These are phyloP conservation scores for Aureobasidium sp. DNA, from an alignment of 2,329 filamentous ascomycete species.

Conservation along the genomic window DNA sequence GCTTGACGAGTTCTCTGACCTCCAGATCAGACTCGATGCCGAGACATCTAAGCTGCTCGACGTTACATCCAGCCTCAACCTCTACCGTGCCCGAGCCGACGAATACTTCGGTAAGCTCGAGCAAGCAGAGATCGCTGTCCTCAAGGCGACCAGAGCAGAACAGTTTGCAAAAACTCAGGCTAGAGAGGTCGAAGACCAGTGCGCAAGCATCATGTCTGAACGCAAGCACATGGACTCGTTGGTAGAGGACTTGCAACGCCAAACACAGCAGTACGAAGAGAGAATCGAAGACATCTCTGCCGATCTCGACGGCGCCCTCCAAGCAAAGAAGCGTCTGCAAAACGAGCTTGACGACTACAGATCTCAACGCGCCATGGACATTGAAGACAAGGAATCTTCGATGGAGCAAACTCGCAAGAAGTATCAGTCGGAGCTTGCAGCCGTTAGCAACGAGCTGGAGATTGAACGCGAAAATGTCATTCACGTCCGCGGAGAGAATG, in stretches of 20 bases:
- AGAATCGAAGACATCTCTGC: slow-evolving; percentile 85
- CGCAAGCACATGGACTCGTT: slow-evolving; percentile 80
- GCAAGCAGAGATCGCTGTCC: slow-evolving; percentile 89
- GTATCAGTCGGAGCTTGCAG: slow-evolving; percentile 88
- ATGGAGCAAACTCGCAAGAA: slow-evolving; percentile 97
- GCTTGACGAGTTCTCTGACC: slow-evolving; percentile 83
- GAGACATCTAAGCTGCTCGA: slow-evolving; percentile 81
- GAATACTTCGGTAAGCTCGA: slow-evolving; percentile 97
- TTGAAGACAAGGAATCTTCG: slow-evolving; percentile 92
- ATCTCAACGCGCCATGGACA: slow-evolving; percentile 87
- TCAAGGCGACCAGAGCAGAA: slow-evolving; percentile 86
- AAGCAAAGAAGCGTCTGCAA: slow-evolving; percentile 89
- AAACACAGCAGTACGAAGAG: slow-evolving; percentile 85
- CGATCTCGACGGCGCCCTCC: slow-evolving; percentile 75
- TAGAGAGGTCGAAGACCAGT: slow-evolving; percentile 84
- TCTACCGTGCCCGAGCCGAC: slow-evolving; percentile 89
- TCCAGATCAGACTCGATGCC: slow-evolving; percentile 86
- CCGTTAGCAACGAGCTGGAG: slow-evolving; percentile 85
- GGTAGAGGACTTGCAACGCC: slow-evolving; percentile 83
- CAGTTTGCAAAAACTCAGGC: slow-evolving; percentile 89
- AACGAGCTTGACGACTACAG: slow-evolving; percentile 97
- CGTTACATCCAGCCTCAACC: slow-evolving; percentile 70
- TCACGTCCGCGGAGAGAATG: slow-evolving; percentile 75
- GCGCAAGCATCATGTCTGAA: slow-evolving; percentile 83
- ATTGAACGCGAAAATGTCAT: slow-evolving; percentile 86